Evolutionary conservation across 352 stramenopile species (phyloP), one percentile per base, ranked within the genome.

Genomic region (Halophytophthora batemanensis): DNA sequence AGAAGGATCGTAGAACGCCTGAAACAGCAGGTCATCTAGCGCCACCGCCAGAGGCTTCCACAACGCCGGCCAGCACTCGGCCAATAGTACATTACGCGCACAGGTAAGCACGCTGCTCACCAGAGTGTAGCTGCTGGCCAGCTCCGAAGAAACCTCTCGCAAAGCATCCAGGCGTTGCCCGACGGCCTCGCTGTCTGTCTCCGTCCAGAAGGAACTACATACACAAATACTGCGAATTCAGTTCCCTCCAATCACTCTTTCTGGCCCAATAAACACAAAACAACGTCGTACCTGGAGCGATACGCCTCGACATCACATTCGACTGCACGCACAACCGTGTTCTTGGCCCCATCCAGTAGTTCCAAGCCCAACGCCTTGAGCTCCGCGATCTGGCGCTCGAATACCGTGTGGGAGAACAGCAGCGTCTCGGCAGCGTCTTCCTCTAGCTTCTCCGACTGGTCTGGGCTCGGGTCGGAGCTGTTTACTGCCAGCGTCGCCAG

Each of bases 341-440:
- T 46, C 25, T 64, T 66, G 8, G 50, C 35, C 22, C 47, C 59
- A 12, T 69, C 43, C 4, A 88, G 51, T 23, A 85, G 37, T 6
- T 53, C 56, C 19, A 53, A 52, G 2, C 58, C 57, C 2, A 86
- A 51, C 1, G 50, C 45, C 37, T 68, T 78, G 23, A 84, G 69
- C 18, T 86, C 66, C 1, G 38, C 43, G 41, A 85, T 67, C 45
- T 85, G 74, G 8, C 63, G 64, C 57, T 91, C 80, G 54, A 87
- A 91, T 37, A 86, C 84, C n/a, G 76, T 82, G 53, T 80, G 71
- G 37, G 70, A 77, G 53, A 90, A 87, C 4, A 90, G 47, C 45
- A 82, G 45, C 29, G 59, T 55, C 42, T 87, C 72, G 19, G 71
- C 56, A 50, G 84, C 77, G n/a, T 77, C 61, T 38, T 58, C 53